These are phyloP conservation scores for Dianthus caryophyllus DNA, from an alignment of 148 eudicot genomes.

Conservation along the genomic window DNA sequence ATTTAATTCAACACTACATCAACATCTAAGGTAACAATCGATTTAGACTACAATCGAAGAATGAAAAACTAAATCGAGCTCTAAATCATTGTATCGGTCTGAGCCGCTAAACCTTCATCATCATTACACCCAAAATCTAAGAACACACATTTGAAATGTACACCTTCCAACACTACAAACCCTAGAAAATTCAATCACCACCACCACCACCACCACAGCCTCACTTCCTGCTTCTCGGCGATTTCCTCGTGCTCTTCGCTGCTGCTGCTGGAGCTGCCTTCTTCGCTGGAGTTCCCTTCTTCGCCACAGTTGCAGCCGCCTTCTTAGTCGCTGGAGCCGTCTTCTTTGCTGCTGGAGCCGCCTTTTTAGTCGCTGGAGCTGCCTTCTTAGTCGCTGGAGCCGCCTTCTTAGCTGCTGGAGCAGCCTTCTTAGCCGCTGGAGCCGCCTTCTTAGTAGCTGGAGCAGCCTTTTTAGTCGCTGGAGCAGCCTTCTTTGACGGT, in stretches of 20 bases:
- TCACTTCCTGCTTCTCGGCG: slow-evolving; percentile 31
- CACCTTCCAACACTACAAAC: background rate
- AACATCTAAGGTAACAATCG: background rate
- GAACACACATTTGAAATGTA: background rate
- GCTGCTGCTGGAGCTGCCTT: slow-evolving; percentile 31
- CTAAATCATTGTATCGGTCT: background rate
- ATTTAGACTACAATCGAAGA: background rate
- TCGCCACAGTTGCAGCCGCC: no score
- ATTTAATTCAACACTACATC: no score
- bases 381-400: slow-evolving; percentile 14
- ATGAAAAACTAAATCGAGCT: background rate
- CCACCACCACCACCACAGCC: no score
- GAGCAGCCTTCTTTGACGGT: slow-evolving; percentile 47
- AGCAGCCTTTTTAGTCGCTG: slow-evolving; percentile 3
- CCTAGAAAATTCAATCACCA: background rate
- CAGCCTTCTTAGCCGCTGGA: background rate
- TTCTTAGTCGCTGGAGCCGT: no score
- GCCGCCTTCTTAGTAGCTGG: slow-evolving; percentile 9
- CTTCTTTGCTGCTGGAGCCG: no score
- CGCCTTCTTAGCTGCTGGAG: background rate
- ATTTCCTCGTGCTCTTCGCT: slow-evolving; percentile 23
- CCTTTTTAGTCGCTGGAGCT: no score
- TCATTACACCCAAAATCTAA: background rate
- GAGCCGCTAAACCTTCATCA: background rate
- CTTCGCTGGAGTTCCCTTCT: background rate